These are phyloP conservation scores for Ophiostoma australiae DNA, from an alignment of 2,329 filamentous ascomycete genomes.

Conservation along the genomic window DNA sequence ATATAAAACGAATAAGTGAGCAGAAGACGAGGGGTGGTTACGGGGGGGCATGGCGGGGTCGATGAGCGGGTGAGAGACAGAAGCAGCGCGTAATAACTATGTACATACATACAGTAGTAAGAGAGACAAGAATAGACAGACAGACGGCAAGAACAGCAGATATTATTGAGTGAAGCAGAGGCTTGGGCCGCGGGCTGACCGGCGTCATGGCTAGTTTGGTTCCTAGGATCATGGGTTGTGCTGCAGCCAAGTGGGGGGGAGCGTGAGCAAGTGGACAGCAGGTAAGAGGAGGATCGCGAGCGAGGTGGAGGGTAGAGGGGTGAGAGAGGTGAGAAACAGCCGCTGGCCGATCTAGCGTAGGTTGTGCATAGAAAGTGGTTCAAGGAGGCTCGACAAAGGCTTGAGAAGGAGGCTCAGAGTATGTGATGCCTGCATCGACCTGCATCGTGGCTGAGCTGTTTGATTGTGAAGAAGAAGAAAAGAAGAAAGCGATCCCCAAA, in stretches of 20 bases:
- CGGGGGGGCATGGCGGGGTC: neutral
- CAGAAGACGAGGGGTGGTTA: neutral
- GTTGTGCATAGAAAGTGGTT: neutral
- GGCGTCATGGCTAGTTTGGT: conserved; percentile 19
- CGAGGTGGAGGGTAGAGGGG: neutral
- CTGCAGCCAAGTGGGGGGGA: conserved; percentile 26
- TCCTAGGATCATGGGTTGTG: conserved; percentile 11
- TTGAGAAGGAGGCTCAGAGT: neutral
- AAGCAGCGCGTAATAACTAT: neutral
- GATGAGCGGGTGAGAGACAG: neutral
- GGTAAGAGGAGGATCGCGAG: neutral
- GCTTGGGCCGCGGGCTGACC: conserved; percentile 14
- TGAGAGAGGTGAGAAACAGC: neutral
- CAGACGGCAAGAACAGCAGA: neutral
- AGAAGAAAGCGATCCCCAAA: neutral
- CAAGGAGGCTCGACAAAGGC: neutral
- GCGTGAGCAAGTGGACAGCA: conserved; percentile 22
- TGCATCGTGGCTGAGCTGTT: neutral
- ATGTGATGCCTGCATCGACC: conserved; percentile 2
- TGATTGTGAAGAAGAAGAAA: neutral
- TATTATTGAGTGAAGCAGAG: neutral
- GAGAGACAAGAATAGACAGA: conserved; percentile 3
- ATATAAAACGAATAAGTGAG: neutral
- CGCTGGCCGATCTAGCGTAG: neutral
- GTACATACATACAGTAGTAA: too few species aligned